Evolutionary conservation across 2,329 filamentous ascomycete genomes (phyloP).

Genomic region (Byssoonygena ceratinophila): DNA sequence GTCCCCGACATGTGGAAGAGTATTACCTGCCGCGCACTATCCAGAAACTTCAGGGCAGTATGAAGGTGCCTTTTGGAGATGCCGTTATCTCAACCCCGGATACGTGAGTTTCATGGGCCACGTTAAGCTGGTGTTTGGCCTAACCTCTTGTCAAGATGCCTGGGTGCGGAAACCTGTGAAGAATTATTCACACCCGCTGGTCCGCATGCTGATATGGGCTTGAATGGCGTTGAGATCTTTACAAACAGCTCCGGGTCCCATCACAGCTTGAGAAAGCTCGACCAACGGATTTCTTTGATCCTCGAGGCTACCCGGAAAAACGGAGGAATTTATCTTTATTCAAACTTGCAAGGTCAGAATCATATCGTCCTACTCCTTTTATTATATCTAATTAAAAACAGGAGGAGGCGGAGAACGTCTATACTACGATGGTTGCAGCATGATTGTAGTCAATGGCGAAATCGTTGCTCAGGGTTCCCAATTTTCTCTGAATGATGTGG

Average conservation of each 20-base stretch:
- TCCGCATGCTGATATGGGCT: conserved; percentile 47
- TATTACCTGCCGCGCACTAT: conserved; percentile 53
- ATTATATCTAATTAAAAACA: background rate
- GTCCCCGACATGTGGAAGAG: conserved; percentile 44
- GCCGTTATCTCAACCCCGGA: conserved; percentile 51
- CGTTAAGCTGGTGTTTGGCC: conserved; percentile 18
- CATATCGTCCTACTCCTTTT: too few relatives aligned
- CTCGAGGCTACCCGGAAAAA: conserved; percentile 44
- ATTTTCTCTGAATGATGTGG: conserved; percentile 47
- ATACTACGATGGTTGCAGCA: conserved; percentile 49
- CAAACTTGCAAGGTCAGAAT: conserved; percentile 4
- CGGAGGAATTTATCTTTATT: conserved; percentile 32
- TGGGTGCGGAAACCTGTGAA: conserved; percentile 41
- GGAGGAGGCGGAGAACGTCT: conserved; percentile 10
- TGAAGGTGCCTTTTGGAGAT: conserved; percentile 55
- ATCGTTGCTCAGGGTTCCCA: conserved; percentile 23
- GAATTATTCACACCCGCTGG: conserved; percentile 50
- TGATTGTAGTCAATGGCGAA: conserved; percentile 50
- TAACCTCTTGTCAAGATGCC: conserved; percentile 24
- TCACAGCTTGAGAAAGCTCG: conserved; percentile 55
- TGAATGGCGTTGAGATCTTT: conserved; percentile 60
- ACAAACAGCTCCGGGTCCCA: conserved; percentile 48
- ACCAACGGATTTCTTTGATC: conserved; percentile 53
- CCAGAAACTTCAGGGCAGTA: conserved; percentile 44
- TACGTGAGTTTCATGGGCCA: conserved; percentile 23